These are phyloP conservation scores for Decorospora gaudefroyi DNA, from an alignment of 2,329 filamentous ascomycete species.

Conservation along the genomic window DNA sequence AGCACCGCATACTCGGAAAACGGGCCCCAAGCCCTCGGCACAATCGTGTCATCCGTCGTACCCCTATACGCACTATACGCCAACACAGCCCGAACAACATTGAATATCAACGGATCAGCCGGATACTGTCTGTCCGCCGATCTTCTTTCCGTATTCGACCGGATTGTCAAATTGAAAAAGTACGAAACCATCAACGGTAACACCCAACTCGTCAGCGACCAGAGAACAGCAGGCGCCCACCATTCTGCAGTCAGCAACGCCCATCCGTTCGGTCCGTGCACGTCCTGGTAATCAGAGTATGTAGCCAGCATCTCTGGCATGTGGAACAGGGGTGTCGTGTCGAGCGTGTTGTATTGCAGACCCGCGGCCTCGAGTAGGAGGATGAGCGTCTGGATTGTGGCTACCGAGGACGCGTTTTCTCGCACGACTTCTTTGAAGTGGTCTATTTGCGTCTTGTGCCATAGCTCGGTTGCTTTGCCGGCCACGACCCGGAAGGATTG, in stretches of 20 bases:
- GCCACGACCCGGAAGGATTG: slow-evolving; percentile 71
- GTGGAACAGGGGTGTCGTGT: slow-evolving; percentile 72
- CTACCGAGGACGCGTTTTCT: slow-evolving; percentile 71
- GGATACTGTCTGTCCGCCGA: slow-evolving; percentile 57
- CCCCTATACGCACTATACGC: slow-evolving; percentile 76
- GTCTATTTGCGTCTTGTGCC: slow-evolving; percentile 67
- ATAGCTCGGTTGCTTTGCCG: slow-evolving; percentile 66
- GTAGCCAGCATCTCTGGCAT: slow-evolving; percentile 65
- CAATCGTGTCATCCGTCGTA: slow-evolving; percentile 50
- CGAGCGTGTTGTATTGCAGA: slow-evolving; percentile 71
- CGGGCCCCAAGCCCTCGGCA: slow-evolving; percentile 57
- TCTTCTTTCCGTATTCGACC: slow-evolving; percentile 55
- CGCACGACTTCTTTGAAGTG: slow-evolving; percentile 69
- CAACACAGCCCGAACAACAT: slow-evolving; percentile 81
- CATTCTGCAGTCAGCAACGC: slow-evolving; percentile 74
- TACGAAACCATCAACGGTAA: slow-evolving; percentile 76
- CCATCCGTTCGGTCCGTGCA: slow-evolving; percentile 81
- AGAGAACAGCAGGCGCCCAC: slow-evolving; percentile 81
- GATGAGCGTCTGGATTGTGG: slow-evolving; percentile 46
- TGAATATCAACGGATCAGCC: slow-evolving; percentile 87
- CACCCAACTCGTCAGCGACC: slow-evolving; percentile 72
- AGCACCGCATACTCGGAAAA: slow-evolving; percentile 64
- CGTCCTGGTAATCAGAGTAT: slow-evolving; percentile 61
- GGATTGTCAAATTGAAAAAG: slow-evolving; percentile 83
- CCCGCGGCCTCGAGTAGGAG: slow-evolving; percentile 68